These are phyloP conservation scores for Eruca vesicaria DNA, from an alignment of 441 rosid species.

Conservation along the genomic window DNA sequence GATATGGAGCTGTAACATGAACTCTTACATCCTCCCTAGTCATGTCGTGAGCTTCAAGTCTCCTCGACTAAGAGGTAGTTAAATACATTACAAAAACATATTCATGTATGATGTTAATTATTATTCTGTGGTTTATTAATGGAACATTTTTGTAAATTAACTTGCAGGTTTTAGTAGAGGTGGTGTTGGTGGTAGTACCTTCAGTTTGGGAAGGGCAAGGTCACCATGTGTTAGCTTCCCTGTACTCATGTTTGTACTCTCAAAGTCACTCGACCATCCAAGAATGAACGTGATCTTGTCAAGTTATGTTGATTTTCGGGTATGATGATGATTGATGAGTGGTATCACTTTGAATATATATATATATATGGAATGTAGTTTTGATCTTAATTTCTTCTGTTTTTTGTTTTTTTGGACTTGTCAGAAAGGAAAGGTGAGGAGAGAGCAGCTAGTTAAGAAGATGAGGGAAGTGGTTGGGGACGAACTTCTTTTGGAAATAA, in stretches of 20 bases:
- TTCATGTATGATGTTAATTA: too few species aligned
- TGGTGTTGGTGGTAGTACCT: background rate
- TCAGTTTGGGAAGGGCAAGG: background rate
- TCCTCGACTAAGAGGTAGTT: slow-evolving; percentile 25
- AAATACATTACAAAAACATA: background rate
- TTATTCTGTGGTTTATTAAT: too few species aligned
- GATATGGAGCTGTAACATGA: slow-evolving; percentile 54
- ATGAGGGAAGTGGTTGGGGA: slow-evolving; percentile 36
- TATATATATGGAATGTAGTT: background rate
- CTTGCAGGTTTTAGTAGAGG: slow-evolving; percentile 1
- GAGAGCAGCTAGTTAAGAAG: slow-evolving; percentile 28
- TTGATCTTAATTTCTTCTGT: background rate
- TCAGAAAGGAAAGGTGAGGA: slow-evolving; percentile 31
- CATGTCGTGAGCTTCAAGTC: slow-evolving; percentile 44
- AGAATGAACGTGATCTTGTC: slow-evolving; percentile 30
- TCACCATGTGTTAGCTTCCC: slow-evolving; percentile 39
- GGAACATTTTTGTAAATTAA: background rate
- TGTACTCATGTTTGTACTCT: slow-evolving; percentile 28
- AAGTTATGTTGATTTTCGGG: slow-evolving; percentile 33
- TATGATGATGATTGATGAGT: background rate
- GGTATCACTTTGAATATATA: background rate
- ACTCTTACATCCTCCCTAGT: slow-evolving; percentile 47
- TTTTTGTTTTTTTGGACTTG: background rate
- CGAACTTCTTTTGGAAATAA: slow-evolving; percentile 20
- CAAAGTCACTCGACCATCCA: slow-evolving; percentile 30